A percentile compares a stretch with the other conserved stretches of the same genome.
Evolutionary conservation across 257 asterid species (phyloP).

Genomic region (Ballota nigra): DNA sequence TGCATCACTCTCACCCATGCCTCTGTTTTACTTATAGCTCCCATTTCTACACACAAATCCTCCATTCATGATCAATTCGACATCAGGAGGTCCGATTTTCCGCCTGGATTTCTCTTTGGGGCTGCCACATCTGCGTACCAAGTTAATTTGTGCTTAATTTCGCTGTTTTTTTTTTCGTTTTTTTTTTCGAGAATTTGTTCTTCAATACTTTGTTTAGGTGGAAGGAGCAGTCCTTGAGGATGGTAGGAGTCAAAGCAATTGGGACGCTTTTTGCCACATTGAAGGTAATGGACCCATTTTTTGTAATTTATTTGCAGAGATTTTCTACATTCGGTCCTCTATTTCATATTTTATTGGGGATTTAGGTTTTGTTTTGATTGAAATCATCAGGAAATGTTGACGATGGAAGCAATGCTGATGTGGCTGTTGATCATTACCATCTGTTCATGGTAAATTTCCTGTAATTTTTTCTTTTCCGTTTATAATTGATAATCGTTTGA

Average conservation of each 20-base stretch:
- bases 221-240: conserved; percentile 40
- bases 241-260: conserved; percentile 65
- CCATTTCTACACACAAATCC: conserved; percentile 20
- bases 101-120: conserved; percentile 74
- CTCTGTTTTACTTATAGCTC: neutral
- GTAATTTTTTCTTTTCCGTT: neutral
- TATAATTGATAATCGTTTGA: neutral
- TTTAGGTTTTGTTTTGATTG: neutral
- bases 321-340: neutral
- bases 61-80: conserved; percentile 15
- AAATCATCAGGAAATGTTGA: conserved; percentile 42
- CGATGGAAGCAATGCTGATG: conserved; percentile 55
- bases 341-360: neutral
- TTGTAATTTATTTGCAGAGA: neutral
- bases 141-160: conserved; percentile 29
- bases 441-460: conserved; percentile 52
- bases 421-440: conserved; percentile 84
- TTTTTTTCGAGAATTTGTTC: neutral
- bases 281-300: conserved; percentile 32
- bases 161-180: neutral
- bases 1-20: neutral
- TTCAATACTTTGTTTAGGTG: neutral
- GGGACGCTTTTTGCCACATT: conserved; percentile 59
- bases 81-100: conserved; percentile 49
- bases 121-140: conserved; percentile 72